A percentile compares a stretch with the other conserved stretches of the same genome.
phyloP scores from a whole-genome alignment of 1,284 basidiomycete genomes.

The Puccinia triticina region DNA sequence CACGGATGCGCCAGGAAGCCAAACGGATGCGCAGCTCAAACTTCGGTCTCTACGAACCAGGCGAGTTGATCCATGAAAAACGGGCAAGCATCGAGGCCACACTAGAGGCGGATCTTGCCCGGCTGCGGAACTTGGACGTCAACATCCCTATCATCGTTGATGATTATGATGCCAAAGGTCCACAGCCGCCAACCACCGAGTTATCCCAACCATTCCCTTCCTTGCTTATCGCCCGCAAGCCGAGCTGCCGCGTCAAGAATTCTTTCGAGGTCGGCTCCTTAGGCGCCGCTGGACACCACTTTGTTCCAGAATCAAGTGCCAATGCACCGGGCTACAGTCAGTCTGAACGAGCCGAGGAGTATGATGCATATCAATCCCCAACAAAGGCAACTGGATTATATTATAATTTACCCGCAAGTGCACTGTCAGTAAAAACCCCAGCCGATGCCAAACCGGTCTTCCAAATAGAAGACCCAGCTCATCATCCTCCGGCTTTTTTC shows the following conservation, averaged over 20 bases:
- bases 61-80: conserved; percentile 16
- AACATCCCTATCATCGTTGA: conserved; percentile 3
- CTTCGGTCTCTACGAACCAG: conserved; percentile 8
- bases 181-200: background rate
- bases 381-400: background rate
- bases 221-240: conserved; percentile 4
- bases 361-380: background rate
- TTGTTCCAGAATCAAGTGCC: too few species aligned
- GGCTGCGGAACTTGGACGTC: background rate
- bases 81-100: conserved; percentile 10
- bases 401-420: background rate
- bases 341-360: background rate
- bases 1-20: background rate
- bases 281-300: background rate
- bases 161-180: conserved; percentile 14
- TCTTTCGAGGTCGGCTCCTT: background rate
- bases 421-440: conserved; percentile 9
- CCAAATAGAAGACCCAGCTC: conserved; percentile 6
- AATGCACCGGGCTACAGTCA: background rate
- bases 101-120: conserved; percentile 12
- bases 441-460: background rate
- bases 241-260: background rate
- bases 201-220: background rate
- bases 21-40: conserved; percentile 13
- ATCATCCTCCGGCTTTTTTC: conserved; percentile 13